phyloP scores from a whole-genome alignment of 805 yeast species.

The Saccharomycopsis selenospora region DNA sequence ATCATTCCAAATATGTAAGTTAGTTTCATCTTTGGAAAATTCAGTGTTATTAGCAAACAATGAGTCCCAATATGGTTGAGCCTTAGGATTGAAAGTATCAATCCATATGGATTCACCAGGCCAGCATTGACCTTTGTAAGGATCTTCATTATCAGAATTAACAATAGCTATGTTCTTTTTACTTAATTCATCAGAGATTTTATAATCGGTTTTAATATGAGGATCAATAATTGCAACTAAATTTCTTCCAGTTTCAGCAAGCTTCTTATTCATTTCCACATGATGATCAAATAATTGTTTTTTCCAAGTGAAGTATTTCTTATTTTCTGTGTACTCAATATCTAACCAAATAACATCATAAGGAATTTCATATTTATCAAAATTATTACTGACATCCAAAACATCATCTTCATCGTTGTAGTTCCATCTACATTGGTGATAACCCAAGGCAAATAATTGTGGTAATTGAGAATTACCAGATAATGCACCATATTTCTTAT shows the following conservation, averaged over 20 bases:
- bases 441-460: conserved; percentile 70
- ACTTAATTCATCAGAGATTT: conserved; percentile 48
- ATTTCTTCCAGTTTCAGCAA: conserved; percentile 70
- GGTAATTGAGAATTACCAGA: conserved; percentile 77
- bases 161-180: conserved; percentile 40
- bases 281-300: conserved; percentile 68
- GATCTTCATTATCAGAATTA: conserved; percentile 35
- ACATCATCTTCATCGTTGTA: conserved; percentile 87
- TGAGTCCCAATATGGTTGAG: conserved; percentile 53
- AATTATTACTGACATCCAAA: conserved; percentile 53
- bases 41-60: conserved; percentile 42
- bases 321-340: conserved; percentile 80
- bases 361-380: conserved; percentile 73
- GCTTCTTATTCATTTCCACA: conserved; percentile 50
- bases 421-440: conserved; percentile 98
- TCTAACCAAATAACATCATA: conserved; percentile 94
- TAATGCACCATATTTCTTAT: conserved; percentile 53
- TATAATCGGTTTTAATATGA: conserved; percentile 69
- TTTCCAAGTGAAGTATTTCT: conserved; percentile 91
- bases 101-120: conserved; percentile 96
- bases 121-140: conserved; percentile 90
- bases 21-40: conserved; percentile 45
- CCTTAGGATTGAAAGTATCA: conserved; percentile 66
- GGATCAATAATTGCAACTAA: conserved; percentile 87
- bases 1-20: conserved; percentile 89